Evolutionary conservation across 148 eudicot species (phyloP), one percentile per base, ranked within the genome.

Genomic region (Amaranthus palmeri): DNA sequence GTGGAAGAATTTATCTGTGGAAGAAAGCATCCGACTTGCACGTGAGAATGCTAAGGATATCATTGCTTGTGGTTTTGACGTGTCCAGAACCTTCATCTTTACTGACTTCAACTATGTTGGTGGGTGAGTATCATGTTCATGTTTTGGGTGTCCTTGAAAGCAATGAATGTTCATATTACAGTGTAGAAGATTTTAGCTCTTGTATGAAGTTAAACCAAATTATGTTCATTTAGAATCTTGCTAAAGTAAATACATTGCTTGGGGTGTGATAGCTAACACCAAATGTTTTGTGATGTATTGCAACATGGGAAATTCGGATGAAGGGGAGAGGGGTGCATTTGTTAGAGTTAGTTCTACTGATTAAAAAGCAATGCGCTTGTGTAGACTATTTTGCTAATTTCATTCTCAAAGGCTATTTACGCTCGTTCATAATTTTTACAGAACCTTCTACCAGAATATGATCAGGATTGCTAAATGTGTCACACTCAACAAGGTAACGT

Each of bases 1-100:
- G 91, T 93, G 97, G 97, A 93, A 93, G 81, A 85, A 89, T 83
- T 76, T 93, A 43, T 80, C 96, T 0, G 91, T 93, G 70, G 98
- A 93, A 84, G 98, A 93, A 79, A 82, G 91, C 79, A 85, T 87
- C 74, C 84, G 98, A 81, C 96, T 93, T 83, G 98, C 98, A 12
- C 92, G 98, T 56, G 98, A 91, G 73, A 93, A 93, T 84, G 98
- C 98, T 40, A 93, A 93, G 79, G 98, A 93, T 76, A 93, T 93
- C 13, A 93, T 93, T 82, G 98, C 98, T 36, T 93, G 98, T 83
- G 98, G 97, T 9, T 93, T 93, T 78, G 98, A 93, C 73, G 75
- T 89, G 56, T 86, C 97, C 70, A 87, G 77, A 81, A 93, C 98
- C 61, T 93, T 89, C 77, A 93, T 93, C 49, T 93, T 93, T 80